phyloP scores from a whole-genome alignment of 176 grass and related monocot genomes.

The Aegilops speltoides region DNA sequence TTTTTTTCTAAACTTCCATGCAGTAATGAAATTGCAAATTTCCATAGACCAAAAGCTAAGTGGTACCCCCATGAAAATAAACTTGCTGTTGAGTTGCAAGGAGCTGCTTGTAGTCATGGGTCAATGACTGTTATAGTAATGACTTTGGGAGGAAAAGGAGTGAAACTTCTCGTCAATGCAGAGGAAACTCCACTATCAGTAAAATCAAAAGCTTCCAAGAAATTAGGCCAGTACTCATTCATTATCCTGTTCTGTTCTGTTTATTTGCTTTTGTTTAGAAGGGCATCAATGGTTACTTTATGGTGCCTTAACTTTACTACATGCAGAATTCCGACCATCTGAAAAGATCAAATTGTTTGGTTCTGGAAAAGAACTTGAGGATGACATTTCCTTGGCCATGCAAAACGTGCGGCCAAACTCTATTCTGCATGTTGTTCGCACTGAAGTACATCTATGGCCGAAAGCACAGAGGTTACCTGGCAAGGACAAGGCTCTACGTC shows the following conservation, averaged over 20 bases:
- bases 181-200: conserved; percentile 73
- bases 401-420: conserved; percentile 79
- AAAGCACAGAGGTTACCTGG: conserved; percentile 89
- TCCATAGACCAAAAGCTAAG: conserved; percentile 90
- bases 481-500: conserved; percentile 75
- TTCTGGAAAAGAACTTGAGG: conserved; percentile 85
- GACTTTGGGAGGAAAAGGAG: conserved; percentile 81
- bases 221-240: conserved; percentile 60
- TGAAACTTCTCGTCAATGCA: conserved; percentile 74
- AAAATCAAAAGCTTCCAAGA: conserved; percentile 92
- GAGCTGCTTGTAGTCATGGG: conserved; percentile 55
- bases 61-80: conserved; percentile 95
- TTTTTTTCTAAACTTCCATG: conserved; percentile 11
- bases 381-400: conserved; percentile 59
- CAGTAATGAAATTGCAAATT: conserved; percentile 93
- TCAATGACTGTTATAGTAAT: conserved; percentile 79
- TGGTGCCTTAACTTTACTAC: conserved; percentile 13
- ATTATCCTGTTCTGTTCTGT: conserved; percentile 6
- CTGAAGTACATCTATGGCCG: conserved; percentile 81
- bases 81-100: conserved; percentile 62
- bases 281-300: background rate
- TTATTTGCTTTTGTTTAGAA: conserved; percentile 18
- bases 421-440: conserved; percentile 81
- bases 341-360: conserved; percentile 79
- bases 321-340: conserved; percentile 73